Conservation (phyloP, 139 green algal genomes). For the Chlorella vulgaris region DNA sequence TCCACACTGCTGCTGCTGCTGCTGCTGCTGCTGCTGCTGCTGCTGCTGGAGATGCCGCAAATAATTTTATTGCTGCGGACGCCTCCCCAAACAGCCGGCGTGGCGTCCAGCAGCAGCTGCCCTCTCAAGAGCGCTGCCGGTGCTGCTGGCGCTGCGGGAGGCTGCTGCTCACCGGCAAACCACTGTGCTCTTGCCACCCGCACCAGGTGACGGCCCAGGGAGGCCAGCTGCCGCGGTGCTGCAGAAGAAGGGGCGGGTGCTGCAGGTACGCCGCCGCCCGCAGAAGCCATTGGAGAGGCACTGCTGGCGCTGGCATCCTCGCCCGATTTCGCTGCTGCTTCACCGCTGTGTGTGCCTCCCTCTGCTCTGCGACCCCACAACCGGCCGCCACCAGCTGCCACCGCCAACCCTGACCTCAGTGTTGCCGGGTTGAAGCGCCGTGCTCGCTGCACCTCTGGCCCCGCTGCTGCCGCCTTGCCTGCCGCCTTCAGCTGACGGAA, state of each 20-base stretch:
- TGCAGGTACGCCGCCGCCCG: background rate
- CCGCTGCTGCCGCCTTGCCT: background rate
- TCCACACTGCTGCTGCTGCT: background rate
- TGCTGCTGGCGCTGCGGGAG: background rate
- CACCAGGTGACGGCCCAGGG: background rate
- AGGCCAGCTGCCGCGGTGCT: background rate
- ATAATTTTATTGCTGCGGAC: too few relatives aligned
- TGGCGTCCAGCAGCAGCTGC: constrained; percentile 11
- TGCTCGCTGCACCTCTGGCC: too few relatives aligned
- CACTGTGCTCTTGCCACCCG: background rate
- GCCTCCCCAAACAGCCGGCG: background rate
- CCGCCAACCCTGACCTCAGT: too few relatives aligned
- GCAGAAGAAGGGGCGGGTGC: background rate
- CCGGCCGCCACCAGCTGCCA: too few relatives aligned
- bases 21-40: too few relatives aligned
- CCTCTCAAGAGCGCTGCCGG: background rate
- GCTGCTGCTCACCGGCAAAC: background rate
- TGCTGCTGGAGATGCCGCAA: too few relatives aligned
- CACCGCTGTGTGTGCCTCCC: background rate
- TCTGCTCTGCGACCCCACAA: background rate
- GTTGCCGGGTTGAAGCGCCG: too few relatives aligned
- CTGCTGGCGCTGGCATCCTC: too few relatives aligned
- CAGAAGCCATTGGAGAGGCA: too few relatives aligned
- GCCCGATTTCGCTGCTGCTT: too few relatives aligned
- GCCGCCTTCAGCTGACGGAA: background rate